phyloP scores from a whole-genome alignment of 2,329 filamentous ascomycete species.

The Pseudogymnoascus pannorum region DNA sequence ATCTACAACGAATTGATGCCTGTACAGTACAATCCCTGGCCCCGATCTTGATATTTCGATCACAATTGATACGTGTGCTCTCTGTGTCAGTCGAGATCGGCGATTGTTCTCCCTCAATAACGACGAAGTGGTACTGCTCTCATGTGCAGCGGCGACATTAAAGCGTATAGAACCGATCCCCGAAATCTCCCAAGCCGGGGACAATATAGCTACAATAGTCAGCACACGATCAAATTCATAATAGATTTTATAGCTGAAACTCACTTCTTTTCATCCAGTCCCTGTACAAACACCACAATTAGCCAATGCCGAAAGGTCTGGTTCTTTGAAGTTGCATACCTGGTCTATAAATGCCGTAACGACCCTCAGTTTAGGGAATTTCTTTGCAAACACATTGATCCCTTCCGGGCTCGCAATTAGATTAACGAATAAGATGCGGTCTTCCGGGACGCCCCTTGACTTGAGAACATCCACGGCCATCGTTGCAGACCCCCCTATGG shows the following conservation, averaged over 20 bases:
- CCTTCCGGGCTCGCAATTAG: slow-evolving; percentile 95
- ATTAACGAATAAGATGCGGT: slow-evolving; percentile 93
- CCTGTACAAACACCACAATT: slow-evolving; percentile 36
- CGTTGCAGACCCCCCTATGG: slow-evolving; percentile 78
- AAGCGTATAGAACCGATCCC: slow-evolving; percentile 91
- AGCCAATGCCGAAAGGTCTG: neutral
- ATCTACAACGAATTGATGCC: slow-evolving; percentile 5
- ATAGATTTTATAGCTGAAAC: slow-evolving; percentile 27
- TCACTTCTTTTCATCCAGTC: slow-evolving; percentile 96
- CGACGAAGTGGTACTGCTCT: neutral
- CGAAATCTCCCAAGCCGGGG: slow-evolving; percentile 89
- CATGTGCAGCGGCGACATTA: slow-evolving; percentile 34
- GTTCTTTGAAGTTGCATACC: slow-evolving; percentile 28
- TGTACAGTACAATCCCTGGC: neutral
- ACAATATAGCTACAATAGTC: slow-evolving; percentile 71
- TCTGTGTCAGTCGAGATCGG: neutral
- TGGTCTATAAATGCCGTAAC: slow-evolving; percentile 95
- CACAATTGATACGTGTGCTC: neutral
- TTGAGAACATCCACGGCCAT: slow-evolving; percentile 95
- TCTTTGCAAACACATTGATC: slow-evolving; percentile 78
- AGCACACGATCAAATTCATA: slow-evolving; percentile 1
- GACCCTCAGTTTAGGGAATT: slow-evolving; percentile 82
- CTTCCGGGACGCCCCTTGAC: slow-evolving; percentile 83
- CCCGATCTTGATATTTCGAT: neutral
- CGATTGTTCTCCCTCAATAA: neutral